These are phyloP conservation scores for Fusarium caatingaense DNA, from an alignment of 2,329 filamentous ascomycete species.

Conservation along the genomic window DNA sequence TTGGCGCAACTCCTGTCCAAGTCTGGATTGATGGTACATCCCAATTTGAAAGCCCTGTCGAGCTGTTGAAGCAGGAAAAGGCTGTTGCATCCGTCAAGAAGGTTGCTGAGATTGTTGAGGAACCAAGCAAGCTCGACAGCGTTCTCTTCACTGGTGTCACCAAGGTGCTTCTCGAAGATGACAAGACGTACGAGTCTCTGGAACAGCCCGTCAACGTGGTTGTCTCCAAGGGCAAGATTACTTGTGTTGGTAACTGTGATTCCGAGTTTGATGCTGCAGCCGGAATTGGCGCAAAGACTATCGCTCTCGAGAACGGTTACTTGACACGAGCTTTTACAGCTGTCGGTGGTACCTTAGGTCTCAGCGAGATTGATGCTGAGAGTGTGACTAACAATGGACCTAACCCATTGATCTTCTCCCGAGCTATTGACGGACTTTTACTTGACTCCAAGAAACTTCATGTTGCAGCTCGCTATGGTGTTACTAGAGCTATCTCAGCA, in stretches of 20 bases:
- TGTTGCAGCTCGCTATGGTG: conserved; percentile 64
- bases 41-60: conserved; percentile 64
- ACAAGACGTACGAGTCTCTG: conserved; percentile 52
- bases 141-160: conserved; percentile 68
- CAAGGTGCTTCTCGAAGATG: conserved; percentile 61
- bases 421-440: conserved; percentile 67
- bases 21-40: conserved; percentile 72
- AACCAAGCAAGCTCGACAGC: conserved; percentile 53
- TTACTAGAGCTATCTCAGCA: conserved; percentile 69
- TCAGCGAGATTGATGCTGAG: conserved; percentile 72
- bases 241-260: conserved; percentile 66
- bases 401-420: conserved; percentile 62
- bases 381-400: conserved; percentile 63
- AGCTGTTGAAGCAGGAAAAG: conserved; percentile 62
- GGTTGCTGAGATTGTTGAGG: conserved; percentile 56
- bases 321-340: conserved; percentile 70
- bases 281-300: conserved; percentile 49
- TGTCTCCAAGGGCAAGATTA: conserved; percentile 63
- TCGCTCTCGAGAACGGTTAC: conserved; percentile 68
- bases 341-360: conserved; percentile 69
- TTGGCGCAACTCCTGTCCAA: conserved; percentile 69
- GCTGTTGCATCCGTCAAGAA: conserved; percentile 54
- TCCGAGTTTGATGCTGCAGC: conserved; percentile 55
- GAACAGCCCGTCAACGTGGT: conserved; percentile 59
- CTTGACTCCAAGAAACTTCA: conserved; percentile 67